phyloP scores from a whole-genome alignment of 345 rosid species.

The Populus tremula region DNA sequence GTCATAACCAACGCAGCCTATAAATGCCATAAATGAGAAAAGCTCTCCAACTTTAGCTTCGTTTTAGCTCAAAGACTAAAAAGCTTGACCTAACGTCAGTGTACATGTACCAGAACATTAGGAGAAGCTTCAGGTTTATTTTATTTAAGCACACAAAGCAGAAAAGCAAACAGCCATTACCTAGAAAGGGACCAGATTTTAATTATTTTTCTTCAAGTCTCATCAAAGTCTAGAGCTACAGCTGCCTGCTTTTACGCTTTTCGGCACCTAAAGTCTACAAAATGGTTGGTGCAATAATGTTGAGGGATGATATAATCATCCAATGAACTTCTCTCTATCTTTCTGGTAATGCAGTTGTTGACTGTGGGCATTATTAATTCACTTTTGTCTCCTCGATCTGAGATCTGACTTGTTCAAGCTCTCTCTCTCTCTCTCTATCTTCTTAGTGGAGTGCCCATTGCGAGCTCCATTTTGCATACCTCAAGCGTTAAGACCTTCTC shows the following conservation, averaged over 20 bases:
- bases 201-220: background rate
- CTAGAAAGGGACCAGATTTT: background rate
- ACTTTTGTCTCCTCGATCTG: too few species aligned
- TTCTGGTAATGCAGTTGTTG: background rate
- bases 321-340: background rate
- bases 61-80: background rate
- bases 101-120: background rate
- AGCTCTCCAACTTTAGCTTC: background rate
- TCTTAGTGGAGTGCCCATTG: constrained; percentile 10
- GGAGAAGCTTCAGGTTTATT: background rate
- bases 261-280: background rate
- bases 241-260: background rate
- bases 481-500: background rate
- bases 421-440: too few species aligned
- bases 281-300: background rate
- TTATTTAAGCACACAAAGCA: background rate
- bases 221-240: background rate
- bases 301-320: background rate
- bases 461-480: constrained; percentile 4
- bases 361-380: background rate
- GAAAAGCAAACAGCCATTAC: background rate
- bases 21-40: background rate
- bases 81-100: too few species aligned
- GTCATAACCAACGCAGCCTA: background rate
- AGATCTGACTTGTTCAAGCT: too few species aligned